Conservation (phyloP, 305 asterid genomes). For the Fraxinus baroniana region DNA sequence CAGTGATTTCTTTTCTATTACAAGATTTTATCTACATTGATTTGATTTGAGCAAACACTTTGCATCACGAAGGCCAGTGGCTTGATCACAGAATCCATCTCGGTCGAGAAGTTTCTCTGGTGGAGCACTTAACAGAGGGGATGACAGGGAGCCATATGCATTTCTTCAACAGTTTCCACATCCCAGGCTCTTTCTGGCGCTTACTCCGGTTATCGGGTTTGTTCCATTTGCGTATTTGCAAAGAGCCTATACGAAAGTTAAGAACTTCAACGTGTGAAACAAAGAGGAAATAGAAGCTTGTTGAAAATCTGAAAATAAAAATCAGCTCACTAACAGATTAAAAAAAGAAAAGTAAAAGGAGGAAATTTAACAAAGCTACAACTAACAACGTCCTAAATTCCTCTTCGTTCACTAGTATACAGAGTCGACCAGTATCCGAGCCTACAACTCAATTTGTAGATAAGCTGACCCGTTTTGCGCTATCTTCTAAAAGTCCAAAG, state of each 20-base stretch:
- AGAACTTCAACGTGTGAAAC: neutral
- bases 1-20: neutral
- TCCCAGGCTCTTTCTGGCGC: conserved; percentile 82
- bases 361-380: neutral
- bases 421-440: neutral
- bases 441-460: neutral
- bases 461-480: neutral
- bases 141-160: conserved; percentile 90
- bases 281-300: neutral
- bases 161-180: conserved; percentile 86
- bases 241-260: conserved; percentile 39
- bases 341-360: neutral
- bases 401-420: neutral
- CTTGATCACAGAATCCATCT: conserved; percentile 74
- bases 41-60: neutral
- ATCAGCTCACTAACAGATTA: neutral
- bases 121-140: conserved; percentile 85
- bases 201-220: conserved; percentile 76
- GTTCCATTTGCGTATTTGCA: conserved; percentile 88
- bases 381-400: neutral
- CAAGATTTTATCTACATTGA: neutral
- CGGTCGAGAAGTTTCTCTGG: conserved; percentile 75
- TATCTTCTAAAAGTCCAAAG: neutral
- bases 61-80: conserved; percentile 74
- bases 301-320: neutral